phyloP scores from a whole-genome alignment of 1,139 yeast genomes.

The Yamadazyma spencermartinsiae region DNA sequence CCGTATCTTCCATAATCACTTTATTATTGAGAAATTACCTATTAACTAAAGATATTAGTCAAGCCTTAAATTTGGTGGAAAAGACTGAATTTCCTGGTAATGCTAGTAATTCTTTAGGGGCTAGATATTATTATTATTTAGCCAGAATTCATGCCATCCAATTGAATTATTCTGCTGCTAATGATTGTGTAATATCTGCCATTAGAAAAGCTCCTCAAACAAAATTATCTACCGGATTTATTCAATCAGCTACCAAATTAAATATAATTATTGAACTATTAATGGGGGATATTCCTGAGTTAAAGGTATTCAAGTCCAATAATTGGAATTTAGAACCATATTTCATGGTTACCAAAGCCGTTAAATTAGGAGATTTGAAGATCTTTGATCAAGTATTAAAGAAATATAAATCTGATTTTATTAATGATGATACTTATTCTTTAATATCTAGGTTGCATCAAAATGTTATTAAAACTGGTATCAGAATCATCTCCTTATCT shows the following conservation, averaged over 20 bases:
- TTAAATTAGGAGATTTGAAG: slow-evolving; percentile 85
- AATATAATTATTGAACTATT: slow-evolving; percentile 85
- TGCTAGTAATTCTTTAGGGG: slow-evolving; percentile 86
- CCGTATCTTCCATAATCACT: slow-evolving; percentile 85
- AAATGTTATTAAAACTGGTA: slow-evolving; percentile 97
- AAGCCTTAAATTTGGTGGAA: slow-evolving; percentile 86
- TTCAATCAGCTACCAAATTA: slow-evolving; percentile 88
- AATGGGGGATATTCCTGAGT: slow-evolving; percentile 97
- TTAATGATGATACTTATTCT: slow-evolving; percentile 79
- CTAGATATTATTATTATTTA: slow-evolving; percentile 87
- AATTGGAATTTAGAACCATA: slow-evolving; percentile 69
- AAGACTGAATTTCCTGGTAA: slow-evolving; percentile 85
- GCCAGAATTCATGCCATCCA: slow-evolving; percentile 91
- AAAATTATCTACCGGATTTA: slow-evolving; percentile 77
- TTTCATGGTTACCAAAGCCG: slow-evolving; percentile 86
- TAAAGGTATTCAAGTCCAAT: slow-evolving; percentile 73
- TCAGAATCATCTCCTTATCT: slow-evolving; percentile 87
- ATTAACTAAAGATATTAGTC: slow-evolving; percentile 75
- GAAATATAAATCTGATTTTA: slow-evolving; percentile 61
- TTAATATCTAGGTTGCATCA: slow-evolving; percentile 89
- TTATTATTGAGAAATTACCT: slow-evolving; percentile 79
- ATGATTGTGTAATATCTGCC: slow-evolving; percentile 87
- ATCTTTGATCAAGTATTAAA: slow-evolving; percentile 75
- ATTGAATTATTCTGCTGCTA: slow-evolving; percentile 88
- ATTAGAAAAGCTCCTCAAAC: slow-evolving; percentile 98